Evolutionary conservation across 169 alveolate species (phyloP).

Genomic region (Fabrea salina): DNA sequence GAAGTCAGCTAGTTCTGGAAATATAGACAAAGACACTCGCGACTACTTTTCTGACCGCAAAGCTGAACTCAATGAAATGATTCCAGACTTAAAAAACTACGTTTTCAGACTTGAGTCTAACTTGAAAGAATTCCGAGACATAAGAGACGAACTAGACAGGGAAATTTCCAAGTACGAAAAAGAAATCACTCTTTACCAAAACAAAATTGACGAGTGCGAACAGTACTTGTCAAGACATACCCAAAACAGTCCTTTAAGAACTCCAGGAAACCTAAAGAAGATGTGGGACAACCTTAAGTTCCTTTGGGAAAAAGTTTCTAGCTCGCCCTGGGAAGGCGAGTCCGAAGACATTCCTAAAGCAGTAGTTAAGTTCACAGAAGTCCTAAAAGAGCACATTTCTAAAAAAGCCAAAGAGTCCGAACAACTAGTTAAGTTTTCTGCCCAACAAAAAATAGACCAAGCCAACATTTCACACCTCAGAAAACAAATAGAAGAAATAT

Average conservation of each 20-base stretch:
- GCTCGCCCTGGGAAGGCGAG: constrained; percentile 3
- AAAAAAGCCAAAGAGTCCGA: not conserved
- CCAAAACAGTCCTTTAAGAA: not conserved
- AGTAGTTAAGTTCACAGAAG: not conserved
- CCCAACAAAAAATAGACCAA: constrained; percentile 13
- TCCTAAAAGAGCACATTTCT: not conserved
- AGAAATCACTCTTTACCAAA: not conserved
- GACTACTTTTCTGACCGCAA: too few species aligned
- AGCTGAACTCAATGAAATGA: too few species aligned
- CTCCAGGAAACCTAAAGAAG: not conserved
- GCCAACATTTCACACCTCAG: not conserved
- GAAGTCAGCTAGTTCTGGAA: too few species aligned
- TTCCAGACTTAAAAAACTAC: too few species aligned
- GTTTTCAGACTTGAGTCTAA: not conserved
- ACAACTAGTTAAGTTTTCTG: not conserved
- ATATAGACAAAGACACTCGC: too few species aligned
- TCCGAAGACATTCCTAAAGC: constrained; percentile 19
- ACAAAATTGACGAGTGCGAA: not conserved
- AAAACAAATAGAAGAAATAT: not conserved
- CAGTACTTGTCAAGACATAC: not conserved
- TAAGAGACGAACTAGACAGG: not conserved
- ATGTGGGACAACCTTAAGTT: constrained; percentile 4
- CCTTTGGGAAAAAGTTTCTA: not conserved
- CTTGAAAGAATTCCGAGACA: not conserved
- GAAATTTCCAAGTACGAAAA: not conserved